Conservation (phyloP, 345 rosid genomes). For the Hibiscus tridactylites region DNA sequence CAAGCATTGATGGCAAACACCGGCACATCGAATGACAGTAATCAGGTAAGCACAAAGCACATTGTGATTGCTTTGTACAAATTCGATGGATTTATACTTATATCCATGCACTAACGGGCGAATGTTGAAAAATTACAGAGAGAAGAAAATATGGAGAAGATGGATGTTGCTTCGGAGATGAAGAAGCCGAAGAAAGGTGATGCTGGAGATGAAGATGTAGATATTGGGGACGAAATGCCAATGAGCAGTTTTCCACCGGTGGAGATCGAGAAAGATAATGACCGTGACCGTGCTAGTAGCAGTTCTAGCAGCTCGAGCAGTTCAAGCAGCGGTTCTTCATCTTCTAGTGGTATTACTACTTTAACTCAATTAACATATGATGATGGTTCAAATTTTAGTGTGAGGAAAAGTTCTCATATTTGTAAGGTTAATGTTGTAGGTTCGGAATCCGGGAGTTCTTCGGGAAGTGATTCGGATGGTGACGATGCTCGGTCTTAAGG, state of each 20-base stretch:
- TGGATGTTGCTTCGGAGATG: constrained; percentile 35
- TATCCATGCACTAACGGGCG: neutral
- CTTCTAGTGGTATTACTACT: constrained; percentile 49
- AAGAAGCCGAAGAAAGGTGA: constrained; percentile 69
- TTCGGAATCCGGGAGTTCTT: constrained; percentile 32
- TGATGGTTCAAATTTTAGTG: neutral
- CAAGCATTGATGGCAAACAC: constrained; percentile 45
- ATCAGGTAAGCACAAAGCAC: constrained; percentile 26
- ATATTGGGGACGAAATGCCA: constrained; percentile 81
- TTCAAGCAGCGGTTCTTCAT: constrained; percentile 58
- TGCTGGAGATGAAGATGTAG: constrained; percentile 71
- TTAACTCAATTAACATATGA: neutral
- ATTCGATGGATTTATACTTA: neutral
- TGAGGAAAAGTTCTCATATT: neutral
- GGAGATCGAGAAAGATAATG: constrained; percentile 71
- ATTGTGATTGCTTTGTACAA: neutral
- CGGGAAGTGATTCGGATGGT: constrained; percentile 31
- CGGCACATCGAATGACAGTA: constrained; percentile 15
- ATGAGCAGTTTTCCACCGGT: constrained; percentile 68
- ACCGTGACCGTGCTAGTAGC: constrained; percentile 24
- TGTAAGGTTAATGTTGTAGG: constrained; percentile 12
- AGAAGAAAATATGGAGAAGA: constrained; percentile 22
- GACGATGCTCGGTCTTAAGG: constrained; percentile 27
- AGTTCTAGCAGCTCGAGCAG: constrained; percentile 47
- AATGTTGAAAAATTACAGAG: constrained; percentile 16